A percentile compares a stretch with the other conserved stretches of the same genome.
Conservation (phyloP, 2,329 filamentous ascomycete genomes). For the Grosmannia clavigera region DNA sequence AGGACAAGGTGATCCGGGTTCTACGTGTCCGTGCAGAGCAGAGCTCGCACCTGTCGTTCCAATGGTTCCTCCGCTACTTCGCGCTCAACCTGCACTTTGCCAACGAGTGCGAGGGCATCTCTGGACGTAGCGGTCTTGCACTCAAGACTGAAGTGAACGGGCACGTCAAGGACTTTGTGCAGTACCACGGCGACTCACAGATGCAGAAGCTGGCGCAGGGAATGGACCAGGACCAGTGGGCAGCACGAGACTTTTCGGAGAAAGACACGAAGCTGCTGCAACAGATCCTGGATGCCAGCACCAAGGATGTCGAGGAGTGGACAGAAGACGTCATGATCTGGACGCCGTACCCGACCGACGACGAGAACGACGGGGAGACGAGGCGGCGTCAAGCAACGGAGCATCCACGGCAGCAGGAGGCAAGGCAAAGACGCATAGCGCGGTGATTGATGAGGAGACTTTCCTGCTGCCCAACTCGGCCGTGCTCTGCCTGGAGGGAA, state of each 20-base stretch:
- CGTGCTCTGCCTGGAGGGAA: conserved; percentile 65
- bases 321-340: conserved; percentile 46
- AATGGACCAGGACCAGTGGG: conserved; percentile 75
- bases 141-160: conserved; percentile 70
- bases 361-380: conserved; percentile 13
- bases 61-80: conserved; percentile 69
- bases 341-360: conserved; percentile 24
- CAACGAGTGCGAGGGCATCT: conserved; percentile 77
- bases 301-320: conserved; percentile 57
- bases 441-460: conserved; percentile 69
- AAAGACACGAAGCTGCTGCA: conserved; percentile 46
- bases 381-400: background rate
- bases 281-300: conserved; percentile 57
- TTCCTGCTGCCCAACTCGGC: conserved; percentile 81
- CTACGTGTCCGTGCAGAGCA: conserved; percentile 68
- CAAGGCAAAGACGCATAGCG: conserved; percentile 57
- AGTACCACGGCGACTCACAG: conserved; percentile 56
- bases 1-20: conserved; percentile 64
- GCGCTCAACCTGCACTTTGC: conserved; percentile 72
- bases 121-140: conserved; percentile 61
- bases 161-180: conserved; percentile 72
- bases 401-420: conserved; percentile 11
- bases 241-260: conserved; percentile 61
- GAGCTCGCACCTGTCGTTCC: conserved; percentile 52
- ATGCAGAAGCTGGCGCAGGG: conserved; percentile 62